Evolutionary conservation across 306 rosid genomes (phyloP).

Genomic region (Lathyrus sativus): DNA sequence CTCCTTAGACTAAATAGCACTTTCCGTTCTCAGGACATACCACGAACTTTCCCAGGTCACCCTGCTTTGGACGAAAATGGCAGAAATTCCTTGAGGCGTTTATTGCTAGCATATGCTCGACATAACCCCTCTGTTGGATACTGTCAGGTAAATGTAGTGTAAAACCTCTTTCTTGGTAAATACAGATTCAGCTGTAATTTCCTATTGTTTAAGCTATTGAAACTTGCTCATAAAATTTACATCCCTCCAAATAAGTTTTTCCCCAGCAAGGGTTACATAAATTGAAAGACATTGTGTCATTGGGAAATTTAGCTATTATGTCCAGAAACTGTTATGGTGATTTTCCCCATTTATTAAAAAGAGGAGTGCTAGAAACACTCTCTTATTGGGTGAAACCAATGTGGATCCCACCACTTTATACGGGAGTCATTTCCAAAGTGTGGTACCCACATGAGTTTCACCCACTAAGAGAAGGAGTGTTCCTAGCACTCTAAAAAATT

Average conservation of each 20-base stretch:
- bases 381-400: not conserved
- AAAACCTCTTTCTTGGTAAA: constrained; percentile 34
- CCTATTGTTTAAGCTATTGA: constrained; percentile 30
- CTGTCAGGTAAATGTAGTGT: constrained; percentile 73
- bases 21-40: constrained; percentile 79
- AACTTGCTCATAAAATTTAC: constrained; percentile 20
- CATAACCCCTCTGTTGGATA: constrained; percentile 96
- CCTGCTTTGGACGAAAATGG: constrained; percentile 94
- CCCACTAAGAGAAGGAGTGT: too few species aligned
- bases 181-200: constrained; percentile 22
- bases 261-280: constrained; percentile 28
- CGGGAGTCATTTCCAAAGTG: too few species aligned
- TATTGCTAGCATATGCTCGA: constrained; percentile 86
- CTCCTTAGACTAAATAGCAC: constrained; percentile 50
- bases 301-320: constrained; percentile 8
- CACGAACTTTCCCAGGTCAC: constrained; percentile 95
- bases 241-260: constrained; percentile 30
- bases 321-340: not conserved
- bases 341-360: constrained; percentile 10
- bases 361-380: too few species aligned
- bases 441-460: too few species aligned
- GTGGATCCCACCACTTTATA: too few species aligned
- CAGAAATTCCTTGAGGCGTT: constrained; percentile 83
- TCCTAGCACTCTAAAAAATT: not conserved
- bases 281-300: constrained; percentile 30